These are phyloP conservation scores for Pulveroboletus frians DNA, from an alignment of 768 basidiomycete genomes.

Conservation along the genomic window DNA sequence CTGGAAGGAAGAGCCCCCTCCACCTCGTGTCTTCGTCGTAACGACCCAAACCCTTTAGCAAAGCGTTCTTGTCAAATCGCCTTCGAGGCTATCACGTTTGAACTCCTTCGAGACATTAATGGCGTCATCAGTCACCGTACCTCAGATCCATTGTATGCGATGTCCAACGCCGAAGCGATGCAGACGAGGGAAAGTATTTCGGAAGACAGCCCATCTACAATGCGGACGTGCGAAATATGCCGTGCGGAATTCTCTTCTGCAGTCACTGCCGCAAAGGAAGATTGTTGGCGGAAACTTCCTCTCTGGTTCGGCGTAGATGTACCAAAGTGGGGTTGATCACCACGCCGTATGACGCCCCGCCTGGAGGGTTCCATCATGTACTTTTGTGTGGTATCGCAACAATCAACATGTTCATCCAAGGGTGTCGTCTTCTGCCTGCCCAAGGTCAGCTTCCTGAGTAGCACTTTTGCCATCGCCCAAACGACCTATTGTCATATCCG, in stretches of 20 bases:
- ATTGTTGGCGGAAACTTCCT: constrained; percentile 62
- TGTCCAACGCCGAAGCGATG: constrained; percentile 63
- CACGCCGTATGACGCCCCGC: neutral
- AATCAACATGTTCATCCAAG: neutral
- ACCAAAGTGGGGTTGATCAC: constrained; percentile 32
- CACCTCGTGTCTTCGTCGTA: constrained; percentile 43
- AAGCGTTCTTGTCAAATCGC: constrained; percentile 62
- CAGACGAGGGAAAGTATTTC: constrained; percentile 48
- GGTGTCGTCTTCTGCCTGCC: neutral
- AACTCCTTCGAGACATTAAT: constrained; percentile 69
- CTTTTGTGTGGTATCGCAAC: neutral
- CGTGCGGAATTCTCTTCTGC: constrained; percentile 55
- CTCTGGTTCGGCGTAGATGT: constrained; percentile 60
- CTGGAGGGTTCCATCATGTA: constrained; percentile 10
- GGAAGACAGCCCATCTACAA: constrained; percentile 38
- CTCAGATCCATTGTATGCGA: constrained; percentile 67
- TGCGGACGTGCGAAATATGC: constrained; percentile 62
- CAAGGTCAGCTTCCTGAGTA: neutral
- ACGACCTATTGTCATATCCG: neutral
- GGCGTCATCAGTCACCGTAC: constrained; percentile 60
- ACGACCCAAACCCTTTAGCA: constrained; percentile 39
- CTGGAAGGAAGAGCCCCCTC: constrained; percentile 61
- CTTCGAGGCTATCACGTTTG: constrained; percentile 70
- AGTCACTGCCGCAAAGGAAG: constrained; percentile 54
- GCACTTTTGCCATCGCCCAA: neutral